These are phyloP conservation scores for Elasticomyces elasticus DNA, from an alignment of 495 filamentous ascomycete species.

Conservation along the genomic window DNA sequence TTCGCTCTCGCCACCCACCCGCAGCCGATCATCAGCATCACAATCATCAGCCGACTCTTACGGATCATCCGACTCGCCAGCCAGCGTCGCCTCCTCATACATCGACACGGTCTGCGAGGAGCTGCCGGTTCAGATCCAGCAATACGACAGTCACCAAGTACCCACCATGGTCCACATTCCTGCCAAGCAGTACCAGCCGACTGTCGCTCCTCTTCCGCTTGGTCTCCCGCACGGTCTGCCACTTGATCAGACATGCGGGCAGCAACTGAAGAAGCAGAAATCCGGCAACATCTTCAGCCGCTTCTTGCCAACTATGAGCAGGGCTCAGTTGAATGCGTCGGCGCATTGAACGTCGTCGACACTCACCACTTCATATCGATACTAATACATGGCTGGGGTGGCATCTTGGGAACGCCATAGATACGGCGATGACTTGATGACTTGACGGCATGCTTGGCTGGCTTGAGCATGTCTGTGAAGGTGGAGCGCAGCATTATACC, in stretches of 20 bases:
- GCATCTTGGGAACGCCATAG: neutral
- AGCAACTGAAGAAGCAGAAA: conserved; percentile 33
- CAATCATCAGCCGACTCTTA: conserved; percentile 23
- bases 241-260: conserved; percentile 19
- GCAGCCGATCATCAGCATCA: conserved; percentile 30
- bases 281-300: conserved; percentile 31
- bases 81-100: conserved; percentile 19
- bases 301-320: conserved; percentile 26
- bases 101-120: conserved; percentile 22
- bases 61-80: conserved; percentile 19
- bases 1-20: conserved; percentile 35
- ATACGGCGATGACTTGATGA: neutral
- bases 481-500: conserved; percentile 3
- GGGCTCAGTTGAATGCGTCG: conserved; percentile 6
- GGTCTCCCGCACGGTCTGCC: conserved; percentile 2
- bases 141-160: conserved; percentile 30
- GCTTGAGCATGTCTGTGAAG: conserved; percentile 3
- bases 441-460: conserved; percentile 3
- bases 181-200: conserved; percentile 6
- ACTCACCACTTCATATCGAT: neutral
- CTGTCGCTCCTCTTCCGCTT: conserved; percentile 1
- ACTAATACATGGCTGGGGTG: neutral
- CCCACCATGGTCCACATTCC: conserved; percentile 32
- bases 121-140: conserved; percentile 26
- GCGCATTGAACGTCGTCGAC: neutral